phyloP scores from a whole-genome alignment of 116 monocot genomes.

The Trichopus zeylanicus region DNA sequence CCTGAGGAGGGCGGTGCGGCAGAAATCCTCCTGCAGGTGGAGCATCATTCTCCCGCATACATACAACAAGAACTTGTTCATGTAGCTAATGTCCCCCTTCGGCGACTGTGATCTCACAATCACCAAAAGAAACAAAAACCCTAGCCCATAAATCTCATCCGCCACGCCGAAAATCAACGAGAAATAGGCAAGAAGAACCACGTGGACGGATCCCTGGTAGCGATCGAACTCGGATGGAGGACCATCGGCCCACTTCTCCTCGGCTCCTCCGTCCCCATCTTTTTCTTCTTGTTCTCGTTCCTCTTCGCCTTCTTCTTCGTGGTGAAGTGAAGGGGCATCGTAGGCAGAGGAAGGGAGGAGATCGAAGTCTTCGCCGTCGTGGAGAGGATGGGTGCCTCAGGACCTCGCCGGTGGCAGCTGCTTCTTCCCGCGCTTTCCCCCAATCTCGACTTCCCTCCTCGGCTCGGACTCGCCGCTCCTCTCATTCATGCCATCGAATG shows the following conservation, averaged over 20 bases:
- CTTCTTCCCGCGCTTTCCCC: slow-evolving; percentile 78
- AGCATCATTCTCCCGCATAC: slow-evolving; percentile 70
- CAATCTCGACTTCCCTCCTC: no score
- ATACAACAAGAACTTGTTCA: slow-evolving; percentile 95
- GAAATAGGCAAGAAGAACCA: slow-evolving; percentile 10
- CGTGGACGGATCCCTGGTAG: slow-evolving; percentile 89
- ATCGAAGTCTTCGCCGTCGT: slow-evolving; percentile 18
- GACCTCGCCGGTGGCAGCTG: slow-evolving; percentile 20
- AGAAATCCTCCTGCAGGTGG: slow-evolving; percentile 96
- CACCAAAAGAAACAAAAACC: background rate
- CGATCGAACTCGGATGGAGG: slow-evolving; percentile 47
- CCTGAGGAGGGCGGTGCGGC: slow-evolving; percentile 93
- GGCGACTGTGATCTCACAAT: slow-evolving; percentile 40
- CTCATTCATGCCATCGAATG: no score
- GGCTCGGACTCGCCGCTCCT: no score
- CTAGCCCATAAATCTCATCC: background rate
- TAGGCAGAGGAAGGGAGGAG: slow-evolving; percentile 79
- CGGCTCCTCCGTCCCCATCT: slow-evolving; percentile 12
- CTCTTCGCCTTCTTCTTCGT: slow-evolving; percentile 12
- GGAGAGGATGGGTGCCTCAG: background rate
- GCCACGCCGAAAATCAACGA: background rate
- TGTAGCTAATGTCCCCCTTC: slow-evolving; percentile 88
- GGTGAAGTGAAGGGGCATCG: slow-evolving; percentile 11
- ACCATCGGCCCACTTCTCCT: background rate
- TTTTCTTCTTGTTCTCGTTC: slow-evolving; percentile 15